phyloP scores from a whole-genome alignment of 768 basidiomycete species.

The Trametes gibbosa region DNA sequence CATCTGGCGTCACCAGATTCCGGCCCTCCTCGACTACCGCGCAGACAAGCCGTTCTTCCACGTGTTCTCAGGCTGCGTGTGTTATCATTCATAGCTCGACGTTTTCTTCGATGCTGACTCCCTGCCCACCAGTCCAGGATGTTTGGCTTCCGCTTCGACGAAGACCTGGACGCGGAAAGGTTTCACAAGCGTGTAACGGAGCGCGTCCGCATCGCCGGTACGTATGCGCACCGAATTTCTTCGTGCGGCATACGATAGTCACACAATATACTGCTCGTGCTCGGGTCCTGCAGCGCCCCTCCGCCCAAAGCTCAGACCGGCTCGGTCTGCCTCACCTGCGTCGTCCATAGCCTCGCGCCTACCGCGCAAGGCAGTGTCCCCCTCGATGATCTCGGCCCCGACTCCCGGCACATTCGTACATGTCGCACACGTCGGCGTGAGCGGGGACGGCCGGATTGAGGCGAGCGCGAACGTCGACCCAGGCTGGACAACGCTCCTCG shows the following conservation, averaged over 20 bases:
- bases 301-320: neutral
- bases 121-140: constrained; percentile 36
- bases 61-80: constrained; percentile 79
- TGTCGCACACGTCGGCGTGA: constrained; percentile 61
- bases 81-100: constrained; percentile 26
- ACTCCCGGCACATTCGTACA: constrained; percentile 62
- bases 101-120: constrained; percentile 21
- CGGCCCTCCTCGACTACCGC: constrained; percentile 62
- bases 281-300: neutral
- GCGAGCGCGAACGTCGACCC: constrained; percentile 52
- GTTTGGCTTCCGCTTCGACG: constrained; percentile 56
- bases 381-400: constrained; percentile 55
- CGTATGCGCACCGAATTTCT: neutral
- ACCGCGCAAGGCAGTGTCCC: constrained; percentile 24
- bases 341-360: neutral
- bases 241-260: neutral
- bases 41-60: constrained; percentile 93
- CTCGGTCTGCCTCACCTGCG: neutral
- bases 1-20: constrained; percentile 68
- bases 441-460: constrained; percentile 49
- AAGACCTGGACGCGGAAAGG: constrained; percentile 55
- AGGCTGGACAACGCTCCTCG: constrained; percentile 44
- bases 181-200: constrained; percentile 61
- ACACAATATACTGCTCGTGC: neutral
- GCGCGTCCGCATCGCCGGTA: constrained; percentile 45